Evolutionary conservation across 1,284 basidiomycete species (phyloP).

Genomic region (Boletus mariae): DNA sequence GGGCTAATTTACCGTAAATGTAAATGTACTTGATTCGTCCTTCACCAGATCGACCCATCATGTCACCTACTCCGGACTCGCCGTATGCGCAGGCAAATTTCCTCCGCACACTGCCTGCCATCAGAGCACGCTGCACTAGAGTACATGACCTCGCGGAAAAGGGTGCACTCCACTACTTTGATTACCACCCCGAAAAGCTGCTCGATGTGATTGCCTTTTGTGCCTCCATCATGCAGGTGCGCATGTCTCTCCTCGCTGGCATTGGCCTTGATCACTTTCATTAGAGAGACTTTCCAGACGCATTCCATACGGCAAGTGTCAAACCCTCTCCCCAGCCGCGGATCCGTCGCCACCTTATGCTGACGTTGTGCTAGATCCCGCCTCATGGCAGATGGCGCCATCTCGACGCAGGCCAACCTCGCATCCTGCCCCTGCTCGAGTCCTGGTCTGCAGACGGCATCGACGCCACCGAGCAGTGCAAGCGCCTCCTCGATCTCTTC

Average conservation of each 20-base stretch:
- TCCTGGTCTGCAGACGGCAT: slow-evolving; percentile 51
- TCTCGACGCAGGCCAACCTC: slow-evolving; percentile 65
- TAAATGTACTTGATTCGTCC: neutral
- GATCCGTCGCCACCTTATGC: neutral
- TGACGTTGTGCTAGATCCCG: slow-evolving; percentile 55
- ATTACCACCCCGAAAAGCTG: slow-evolving; percentile 78
- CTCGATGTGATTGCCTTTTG: slow-evolving; percentile 77
- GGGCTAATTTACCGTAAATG: neutral
- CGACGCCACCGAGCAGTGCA: slow-evolving; percentile 59
- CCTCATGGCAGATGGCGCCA: slow-evolving; percentile 93
- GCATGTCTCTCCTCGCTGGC: neutral
- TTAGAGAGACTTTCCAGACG: slow-evolving; percentile 78
- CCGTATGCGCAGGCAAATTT: slow-evolving; percentile 53
- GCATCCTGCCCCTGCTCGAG: slow-evolving; percentile 58
- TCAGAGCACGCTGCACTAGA: slow-evolving; percentile 78
- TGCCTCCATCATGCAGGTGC: slow-evolving; percentile 73
- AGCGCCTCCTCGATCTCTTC: slow-evolving; percentile 85
- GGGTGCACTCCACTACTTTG: slow-evolving; percentile 80
- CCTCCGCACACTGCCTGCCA: slow-evolving; percentile 82
- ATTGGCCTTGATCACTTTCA: neutral
- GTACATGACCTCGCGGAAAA: slow-evolving; percentile 76
- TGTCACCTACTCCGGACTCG: slow-evolving; percentile 8
- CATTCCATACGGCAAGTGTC: slow-evolving; percentile 57
- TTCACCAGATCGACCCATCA: neutral
- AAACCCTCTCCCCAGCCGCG: neutral